Percentiles rank a stretch among this genome's conserved stretches.
These are phyloP conservation scores for Hypholoma sublateritium DNA, from an alignment of 768 basidiomycete species.

Conservation along the genomic window DNA sequence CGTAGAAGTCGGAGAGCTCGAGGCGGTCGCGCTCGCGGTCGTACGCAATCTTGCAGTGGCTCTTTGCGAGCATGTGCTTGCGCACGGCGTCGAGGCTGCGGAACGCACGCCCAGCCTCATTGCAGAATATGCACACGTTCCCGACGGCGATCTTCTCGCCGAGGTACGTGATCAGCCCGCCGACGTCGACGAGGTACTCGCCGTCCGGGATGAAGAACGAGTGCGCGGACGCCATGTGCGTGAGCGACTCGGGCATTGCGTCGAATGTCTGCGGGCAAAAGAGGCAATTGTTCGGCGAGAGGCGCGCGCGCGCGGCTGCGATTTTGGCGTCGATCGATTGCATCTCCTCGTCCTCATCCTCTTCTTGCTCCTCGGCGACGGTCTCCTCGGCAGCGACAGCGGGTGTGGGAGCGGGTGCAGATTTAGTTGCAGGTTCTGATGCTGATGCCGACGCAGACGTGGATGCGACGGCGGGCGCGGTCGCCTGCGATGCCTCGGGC, in stretches of 20 bases:
- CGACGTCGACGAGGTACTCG: slow-evolving; percentile 82
- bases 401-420: background rate
- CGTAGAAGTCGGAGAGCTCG: slow-evolving; percentile 91
- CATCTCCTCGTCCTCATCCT: slow-evolving; percentile 42
- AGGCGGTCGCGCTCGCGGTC: slow-evolving; percentile 77
- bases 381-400: background rate
- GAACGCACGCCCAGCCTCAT: slow-evolving; percentile 79
- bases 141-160: slow-evolving; percentile 93
- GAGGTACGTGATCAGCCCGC: slow-evolving; percentile 81
- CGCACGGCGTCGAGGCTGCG: slow-evolving; percentile 83
- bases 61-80: slow-evolving; percentile 95
- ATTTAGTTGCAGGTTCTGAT: background rate
- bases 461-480: background rate
- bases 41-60: slow-evolving; percentile 95
- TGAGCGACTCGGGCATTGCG: slow-evolving; percentile 63
- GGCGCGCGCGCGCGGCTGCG: slow-evolving; percentile 62
- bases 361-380: slow-evolving; percentile 11
- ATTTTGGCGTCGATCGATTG: slow-evolving; percentile 74
- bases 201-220: slow-evolving; percentile 97
- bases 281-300: slow-evolving; percentile 72
- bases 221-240: slow-evolving; percentile 86
- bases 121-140: slow-evolving; percentile 92
- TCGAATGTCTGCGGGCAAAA: slow-evolving; percentile 68
- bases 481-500: slow-evolving; percentile 16
- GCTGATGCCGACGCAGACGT: background rate